Base-by-base conservation (phyloP, 1,139 yeast genomes). In the Yamadazyma atlantica region DNA sequence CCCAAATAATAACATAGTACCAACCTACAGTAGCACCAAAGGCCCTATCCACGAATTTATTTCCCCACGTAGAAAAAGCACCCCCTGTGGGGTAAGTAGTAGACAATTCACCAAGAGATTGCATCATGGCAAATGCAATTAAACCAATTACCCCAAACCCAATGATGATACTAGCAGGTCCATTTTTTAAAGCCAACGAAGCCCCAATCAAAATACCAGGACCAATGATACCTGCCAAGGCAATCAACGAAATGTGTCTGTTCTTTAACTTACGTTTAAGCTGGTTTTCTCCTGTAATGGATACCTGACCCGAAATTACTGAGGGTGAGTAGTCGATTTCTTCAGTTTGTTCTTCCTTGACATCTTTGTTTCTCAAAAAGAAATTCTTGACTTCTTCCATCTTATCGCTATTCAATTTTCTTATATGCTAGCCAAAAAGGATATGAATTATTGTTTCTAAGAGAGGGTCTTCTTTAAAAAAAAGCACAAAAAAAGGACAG, bases 11-110 rank as follows among this genome's bases (percentile, higher is more conserved):
- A 38, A 76, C 77, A 54, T 81, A 81, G 48, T 69, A 73, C 79
- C 83, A 78, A 2, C 85, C 85, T 12, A 79, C 67, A 1, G 80
- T 73, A 12, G 77, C 80, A 9, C 83, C 84, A 44, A 73, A 73
- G 4, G 84, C 83, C 26, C 69, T 66, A 54, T 80, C 84, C 6
- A 78, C 69, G 46, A 73, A 69, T 47, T 69, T 67, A 42, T 72
- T 64, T 2, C 80, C 82, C 45, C 74, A 58, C 4, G 78, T 69
- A 15, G 80, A 73, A 49, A 78, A 78, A 29, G 78, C 78, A 31
- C 76, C 73, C 24, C 81, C 83, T 11, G 72, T 62, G 3, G 77
- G 76, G 37, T 72, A 75, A 23, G 68, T 49, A 1, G 82, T 73
- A 29, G 78, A 71, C 45, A 79, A 51, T 48, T 79, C 85, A 29